Base-by-base conservation (phyloP, 345 rosid species). In the Firmiana major region DNA sequence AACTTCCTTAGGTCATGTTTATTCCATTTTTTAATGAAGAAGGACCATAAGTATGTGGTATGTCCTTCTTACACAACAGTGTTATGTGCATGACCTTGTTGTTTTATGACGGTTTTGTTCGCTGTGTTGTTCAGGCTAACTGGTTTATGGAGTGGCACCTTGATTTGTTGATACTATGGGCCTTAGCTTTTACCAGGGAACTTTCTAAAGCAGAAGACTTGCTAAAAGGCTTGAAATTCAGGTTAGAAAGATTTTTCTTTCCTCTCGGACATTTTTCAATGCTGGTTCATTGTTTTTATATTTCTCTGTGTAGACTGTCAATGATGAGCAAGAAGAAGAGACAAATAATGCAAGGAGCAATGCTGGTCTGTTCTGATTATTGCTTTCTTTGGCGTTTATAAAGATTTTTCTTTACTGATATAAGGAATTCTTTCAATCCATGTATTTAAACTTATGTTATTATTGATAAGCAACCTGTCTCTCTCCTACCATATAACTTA, bases 101-200 rank as follows among this genome's bases (percentile, higher is more conserved):
- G 64, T 69, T 55, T 22, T 59, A 7, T 7, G 13, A 51, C 78
- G 22, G 54, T 22, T 34, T 28, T 53, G n/a, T 76, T 62, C 70
- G 11, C 43, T 79, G 9, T 40, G 36, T 77, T 78, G 57, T 49
- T 80, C 79, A 95, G 99, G 85, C 73, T 65, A 80, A 78, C 81
- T 93, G 99, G 99, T 81, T 87, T 80, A 45, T 89, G 13, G 94
- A 87, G 68, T 95, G 93, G 97, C 94, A 89, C 81, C 85, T 95
- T 22, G 94, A 95, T 84, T 73, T 93, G 87, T 84, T 93, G 85
- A 90, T 85, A 75, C 64, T 88, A 73, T 91, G 98, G 98, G 98
- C 93, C 72, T 83, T 95, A 80, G 88, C 94, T 28, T 79, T 83
- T 72, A 81, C 84, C 51, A 92, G 92, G 68, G 84, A 93, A 81